Evolutionary conservation across 2,329 filamentous ascomycete genomes (phyloP).

Genomic region (Sporothrix pallida): DNA sequence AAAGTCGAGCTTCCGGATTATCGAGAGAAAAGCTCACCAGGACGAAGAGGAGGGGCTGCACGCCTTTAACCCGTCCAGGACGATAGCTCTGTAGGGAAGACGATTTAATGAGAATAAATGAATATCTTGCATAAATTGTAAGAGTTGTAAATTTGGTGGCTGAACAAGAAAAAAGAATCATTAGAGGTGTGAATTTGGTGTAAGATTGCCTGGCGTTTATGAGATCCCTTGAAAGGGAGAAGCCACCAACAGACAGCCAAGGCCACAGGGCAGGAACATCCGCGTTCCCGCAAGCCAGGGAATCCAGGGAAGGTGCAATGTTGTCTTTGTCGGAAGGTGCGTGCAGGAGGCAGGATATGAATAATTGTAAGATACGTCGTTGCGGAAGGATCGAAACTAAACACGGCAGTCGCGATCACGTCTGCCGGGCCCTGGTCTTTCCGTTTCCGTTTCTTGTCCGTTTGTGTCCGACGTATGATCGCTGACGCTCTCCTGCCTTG

Average conservation of each 20-base stretch:
- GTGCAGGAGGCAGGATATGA: too few species aligned
- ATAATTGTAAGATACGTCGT: too few species aligned
- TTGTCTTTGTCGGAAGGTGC: not conserved
- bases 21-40: not conserved
- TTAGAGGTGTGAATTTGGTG: not conserved
- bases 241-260: not conserved
- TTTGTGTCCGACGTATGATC: too few species aligned
- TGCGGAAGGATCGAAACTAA: not conserved
- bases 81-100: not conserved
- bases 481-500: too few species aligned
- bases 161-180: too few species aligned
- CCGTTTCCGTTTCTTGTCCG: not conserved
- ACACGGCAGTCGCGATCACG: not conserved
- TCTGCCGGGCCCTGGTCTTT: not conserved
- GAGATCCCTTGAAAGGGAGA: not conserved
- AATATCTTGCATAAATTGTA: not conserved
- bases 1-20: not conserved
- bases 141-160: too few species aligned
- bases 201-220: too few species aligned
- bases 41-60: not conserved
- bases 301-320: not conserved
- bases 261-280: not conserved
- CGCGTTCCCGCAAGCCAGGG: not conserved
- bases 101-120: not conserved
- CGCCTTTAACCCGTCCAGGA: conserved; percentile 3